Conservation (phyloP, 305 asterid species). For the Stenogyne calaminthoides region DNA sequence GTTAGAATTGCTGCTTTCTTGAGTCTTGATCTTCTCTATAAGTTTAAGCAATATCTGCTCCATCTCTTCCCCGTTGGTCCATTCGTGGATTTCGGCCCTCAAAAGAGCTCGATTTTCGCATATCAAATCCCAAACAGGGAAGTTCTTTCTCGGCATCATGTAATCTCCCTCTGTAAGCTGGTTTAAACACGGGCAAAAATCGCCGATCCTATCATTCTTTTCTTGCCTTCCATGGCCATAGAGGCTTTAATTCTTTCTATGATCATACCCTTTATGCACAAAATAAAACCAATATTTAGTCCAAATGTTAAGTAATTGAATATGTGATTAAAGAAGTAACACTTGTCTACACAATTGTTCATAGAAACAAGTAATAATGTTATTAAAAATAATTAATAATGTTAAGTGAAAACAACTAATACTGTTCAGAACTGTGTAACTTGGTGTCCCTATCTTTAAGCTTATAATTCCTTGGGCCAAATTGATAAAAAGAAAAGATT, state of each 20-base stretch:
- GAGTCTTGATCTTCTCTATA: slow-evolving; percentile 41
- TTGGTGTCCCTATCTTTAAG: too few relatives aligned
- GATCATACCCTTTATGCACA: slow-evolving; percentile 53
- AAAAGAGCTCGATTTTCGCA: slow-evolving; percentile 43
- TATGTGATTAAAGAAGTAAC: neutral
- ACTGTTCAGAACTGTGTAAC: too few relatives aligned
- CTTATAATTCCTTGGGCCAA: too few relatives aligned
- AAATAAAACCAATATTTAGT: neutral
- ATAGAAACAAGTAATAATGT: too few relatives aligned
- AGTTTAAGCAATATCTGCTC: slow-evolving; percentile 48
- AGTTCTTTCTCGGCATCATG: slow-evolving; percentile 84
- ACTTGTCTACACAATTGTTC: too few relatives aligned
- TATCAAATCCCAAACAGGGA: slow-evolving; percentile 78
- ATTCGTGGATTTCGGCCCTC: slow-evolving; percentile 63
- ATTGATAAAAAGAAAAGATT: too few relatives aligned
- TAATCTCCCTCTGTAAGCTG: slow-evolving; percentile 53
- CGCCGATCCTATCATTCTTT: slow-evolving; percentile 67
- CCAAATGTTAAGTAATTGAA: neutral
- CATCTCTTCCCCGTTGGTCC: slow-evolving; percentile 70
- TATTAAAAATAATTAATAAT: too few relatives aligned
- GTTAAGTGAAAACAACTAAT: too few relatives aligned
- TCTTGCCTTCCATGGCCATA: slow-evolving; percentile 57
- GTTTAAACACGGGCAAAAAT: slow-evolving; percentile 78
- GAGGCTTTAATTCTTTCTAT: slow-evolving; percentile 70
- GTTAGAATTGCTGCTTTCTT: slow-evolving; percentile 32